Conservation (phyloP, 2,329 filamentous ascomycete species). For the Nothophaeocryptopus gaeumannii region DNA sequence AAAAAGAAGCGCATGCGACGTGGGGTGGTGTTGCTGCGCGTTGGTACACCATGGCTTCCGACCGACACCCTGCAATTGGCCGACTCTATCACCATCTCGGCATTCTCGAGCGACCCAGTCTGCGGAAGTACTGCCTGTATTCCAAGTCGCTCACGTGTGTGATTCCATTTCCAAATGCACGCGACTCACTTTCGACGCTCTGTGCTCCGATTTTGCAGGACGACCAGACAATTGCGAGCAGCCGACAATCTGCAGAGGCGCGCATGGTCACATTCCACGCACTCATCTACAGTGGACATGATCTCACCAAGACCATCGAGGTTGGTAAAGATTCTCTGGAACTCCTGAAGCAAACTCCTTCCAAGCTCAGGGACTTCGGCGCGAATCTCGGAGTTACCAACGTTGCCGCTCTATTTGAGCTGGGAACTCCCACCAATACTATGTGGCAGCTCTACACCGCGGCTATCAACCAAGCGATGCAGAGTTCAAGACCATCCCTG, state of each 20-base stretch:
- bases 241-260: conserved; percentile 51
- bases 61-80: conserved; percentile 71
- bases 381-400: conserved; percentile 59
- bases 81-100: conserved; percentile 86
- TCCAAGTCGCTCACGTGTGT: conserved; percentile 67
- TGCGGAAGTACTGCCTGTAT: conserved; percentile 73
- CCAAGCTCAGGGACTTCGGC: conserved; percentile 37
- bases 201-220: conserved; percentile 53
- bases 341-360: conserved; percentile 58
- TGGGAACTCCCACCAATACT: conserved; percentile 51
- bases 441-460: conserved; percentile 41
- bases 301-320: conserved; percentile 46
- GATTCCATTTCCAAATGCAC: conserved; percentile 64
- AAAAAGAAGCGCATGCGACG: conserved; percentile 63
- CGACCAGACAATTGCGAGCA: conserved; percentile 33
- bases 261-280: conserved; percentile 64
- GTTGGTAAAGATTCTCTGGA: conserved; percentile 52
- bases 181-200: conserved; percentile 67
- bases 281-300: conserved; percentile 58
- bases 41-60: conserved; percentile 83
- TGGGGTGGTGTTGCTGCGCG: conserved; percentile 78
- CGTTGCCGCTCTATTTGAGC: conserved; percentile 53
- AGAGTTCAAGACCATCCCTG: conserved; percentile 16
- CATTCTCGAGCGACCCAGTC: conserved; percentile 67
- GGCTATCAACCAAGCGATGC: conserved; percentile 19